These are phyloP conservation scores for Scalesia atractyloides DNA, from an alignment of 129 eudicot species.

Conservation along the genomic window DNA sequence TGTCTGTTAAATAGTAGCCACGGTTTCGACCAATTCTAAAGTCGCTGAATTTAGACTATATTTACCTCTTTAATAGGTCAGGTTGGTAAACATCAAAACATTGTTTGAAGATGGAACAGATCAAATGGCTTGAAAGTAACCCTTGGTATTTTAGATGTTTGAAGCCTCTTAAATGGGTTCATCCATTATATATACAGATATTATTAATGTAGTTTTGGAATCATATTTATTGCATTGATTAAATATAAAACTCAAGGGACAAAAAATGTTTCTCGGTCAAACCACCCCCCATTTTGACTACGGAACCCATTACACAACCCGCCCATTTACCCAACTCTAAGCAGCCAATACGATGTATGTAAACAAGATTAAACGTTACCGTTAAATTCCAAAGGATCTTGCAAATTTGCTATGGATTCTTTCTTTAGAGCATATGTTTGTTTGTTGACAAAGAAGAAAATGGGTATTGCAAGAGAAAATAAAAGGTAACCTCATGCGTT, in stretches of 20 bases:
- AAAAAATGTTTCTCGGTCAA: conserved; percentile 5
- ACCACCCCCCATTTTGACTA: not conserved
- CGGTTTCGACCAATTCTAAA: not conserved
- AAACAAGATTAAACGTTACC: not conserved
- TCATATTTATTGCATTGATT: not conserved
- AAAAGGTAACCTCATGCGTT: conserved; percentile 53
- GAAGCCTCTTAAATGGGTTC: not conserved
- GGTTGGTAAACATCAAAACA: not conserved
- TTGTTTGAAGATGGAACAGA: not conserved
- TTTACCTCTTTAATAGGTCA: no score
- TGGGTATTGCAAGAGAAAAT: conserved; percentile 18
- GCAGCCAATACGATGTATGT: conserved; percentile 7
- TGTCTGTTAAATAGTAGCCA: not conserved
- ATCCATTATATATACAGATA: not conserved
- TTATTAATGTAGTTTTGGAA: not conserved
- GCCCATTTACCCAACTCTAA: not conserved
- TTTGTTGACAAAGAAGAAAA: not conserved
- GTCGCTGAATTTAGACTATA: not conserved
- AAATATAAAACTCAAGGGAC: not conserved
- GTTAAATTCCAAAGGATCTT: not conserved
- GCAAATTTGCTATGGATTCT: conserved; percentile 2
- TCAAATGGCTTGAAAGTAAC: not conserved
- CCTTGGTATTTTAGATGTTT: not conserved
- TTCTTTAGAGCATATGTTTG: conserved; percentile 5
- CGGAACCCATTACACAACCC: not conserved